Evolutionary conservation across 2,329 filamentous ascomycete genomes (phyloP).

Genomic region (Xylaria sp.): DNA sequence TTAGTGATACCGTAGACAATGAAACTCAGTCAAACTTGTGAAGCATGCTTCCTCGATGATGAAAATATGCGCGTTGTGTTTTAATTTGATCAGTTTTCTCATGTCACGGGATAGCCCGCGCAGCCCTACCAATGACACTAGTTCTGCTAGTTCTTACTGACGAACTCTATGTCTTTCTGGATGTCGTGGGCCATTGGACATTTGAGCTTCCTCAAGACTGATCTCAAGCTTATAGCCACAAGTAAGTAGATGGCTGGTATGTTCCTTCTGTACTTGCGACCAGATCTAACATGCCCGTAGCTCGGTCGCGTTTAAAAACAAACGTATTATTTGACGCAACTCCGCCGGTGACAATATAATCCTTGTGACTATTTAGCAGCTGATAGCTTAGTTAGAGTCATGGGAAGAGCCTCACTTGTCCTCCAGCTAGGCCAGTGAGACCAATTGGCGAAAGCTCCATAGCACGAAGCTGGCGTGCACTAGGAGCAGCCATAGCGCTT

Average conservation of each 20-base stretch:
- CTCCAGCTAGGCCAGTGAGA: background rate
- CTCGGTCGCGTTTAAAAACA: background rate
- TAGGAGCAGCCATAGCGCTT: background rate
- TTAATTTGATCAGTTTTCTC: no score
- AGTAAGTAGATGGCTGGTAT: background rate
- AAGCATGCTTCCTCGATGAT: no score
- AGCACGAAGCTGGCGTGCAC: background rate
- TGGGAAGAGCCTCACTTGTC: background rate
- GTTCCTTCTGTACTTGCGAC: background rate
- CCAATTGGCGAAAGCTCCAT: background rate
- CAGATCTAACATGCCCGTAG: background rate
- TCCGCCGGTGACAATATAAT: background rate
- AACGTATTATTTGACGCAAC: background rate
- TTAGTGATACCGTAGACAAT: no score
- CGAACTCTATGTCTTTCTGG: no score
- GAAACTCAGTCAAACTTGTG: no score
- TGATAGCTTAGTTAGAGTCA: background rate
- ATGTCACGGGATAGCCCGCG: no score
- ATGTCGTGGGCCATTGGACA: no score
- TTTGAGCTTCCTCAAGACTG: no score
- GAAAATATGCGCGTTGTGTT: no score
- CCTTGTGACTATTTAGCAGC: background rate
- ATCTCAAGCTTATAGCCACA: background rate
- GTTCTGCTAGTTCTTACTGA: no score
- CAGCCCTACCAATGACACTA: no score